phyloP scores from a whole-genome alignment of 176 grass and related monocot genomes.

The Aechmea fasciata region DNA sequence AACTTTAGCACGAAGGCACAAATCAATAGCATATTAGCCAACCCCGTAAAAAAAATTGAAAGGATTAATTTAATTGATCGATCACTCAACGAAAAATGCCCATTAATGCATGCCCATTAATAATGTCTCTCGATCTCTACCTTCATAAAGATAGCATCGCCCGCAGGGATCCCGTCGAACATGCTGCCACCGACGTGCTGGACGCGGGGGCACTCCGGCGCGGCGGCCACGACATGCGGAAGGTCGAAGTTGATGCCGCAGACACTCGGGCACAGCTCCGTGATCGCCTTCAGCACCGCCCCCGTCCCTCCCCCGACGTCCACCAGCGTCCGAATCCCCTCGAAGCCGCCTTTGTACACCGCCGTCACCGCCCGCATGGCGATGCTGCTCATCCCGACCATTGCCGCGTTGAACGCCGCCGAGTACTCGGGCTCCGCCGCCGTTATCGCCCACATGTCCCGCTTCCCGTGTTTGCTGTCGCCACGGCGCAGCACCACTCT shows the following conservation, averaged over 20 bases:
- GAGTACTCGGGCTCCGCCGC: too few species aligned
- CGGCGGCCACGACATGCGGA: conserved; percentile 22
- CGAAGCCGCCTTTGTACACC: background rate
- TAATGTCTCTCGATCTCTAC: conserved; percentile 1
- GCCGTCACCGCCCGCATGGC: too few species aligned
- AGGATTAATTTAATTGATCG: background rate
- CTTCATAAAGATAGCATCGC: conserved; percentile 30
- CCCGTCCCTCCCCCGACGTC: conserved; percentile 35
- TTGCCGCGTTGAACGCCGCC: too few species aligned
- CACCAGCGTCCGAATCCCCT: conserved; percentile 12
- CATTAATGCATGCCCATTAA: background rate
- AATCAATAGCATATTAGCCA: background rate
- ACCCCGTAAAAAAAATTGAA: background rate
- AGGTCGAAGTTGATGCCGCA: conserved; percentile 31
- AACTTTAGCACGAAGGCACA: too few species aligned
- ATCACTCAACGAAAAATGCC: too few species aligned
- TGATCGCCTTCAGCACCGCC: conserved; percentile 9
- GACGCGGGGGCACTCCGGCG: background rate
- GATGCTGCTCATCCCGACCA: too few species aligned
- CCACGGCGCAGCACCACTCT: too few species aligned
- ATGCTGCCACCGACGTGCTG: conserved; percentile 16
- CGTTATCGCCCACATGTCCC: too few species aligned
- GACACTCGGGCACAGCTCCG: conserved; percentile 10
- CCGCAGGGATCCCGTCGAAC: conserved; percentile 19
- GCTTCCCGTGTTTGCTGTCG: too few species aligned